Base-by-base conservation (phyloP, 2,329 filamentous ascomycete genomes). In the Epichloe sibirici region DNA sequence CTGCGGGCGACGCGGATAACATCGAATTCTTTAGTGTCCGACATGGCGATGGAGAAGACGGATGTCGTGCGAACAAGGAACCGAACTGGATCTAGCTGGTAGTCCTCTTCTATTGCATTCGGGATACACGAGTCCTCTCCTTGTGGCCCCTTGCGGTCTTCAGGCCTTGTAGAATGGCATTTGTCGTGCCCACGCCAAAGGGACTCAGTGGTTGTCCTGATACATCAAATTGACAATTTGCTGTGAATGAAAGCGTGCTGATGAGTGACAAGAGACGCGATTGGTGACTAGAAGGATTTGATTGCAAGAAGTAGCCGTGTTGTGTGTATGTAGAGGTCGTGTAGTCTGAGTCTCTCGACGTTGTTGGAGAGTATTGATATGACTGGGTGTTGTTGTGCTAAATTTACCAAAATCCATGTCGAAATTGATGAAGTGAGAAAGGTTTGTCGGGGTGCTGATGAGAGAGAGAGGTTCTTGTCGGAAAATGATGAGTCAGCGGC, bases 1-100 rank as follows among this genome's bases (percentile, higher is more conserved):
- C 70, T 74, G 49, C 73, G 69, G 5, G 65, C 66, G 42, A 76
- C 65, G 49, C 65, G 63, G 23, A 75, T 61, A 23, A 71, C 61
- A 40, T 72, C 68, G 42, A 71, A 72, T 4, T 72, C 69, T 47
- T 68, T 70, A 50, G 63, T 56, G 2, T 70, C 67, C 17, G 67
- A 53, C 62, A 67, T 67, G 37, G 42, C 45, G 31, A 21, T n/a
- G 31, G 37, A 28, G 7, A 17, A 12, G 15, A n/a, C 28, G 28
- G 51, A 28, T 21, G 9, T 23, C 12, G 21, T 5, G 17, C 21
- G 9, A 43, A 21, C 9, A 23, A 17, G 12, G 11, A 21, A 21
- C 9, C 11, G 11, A 35, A 35, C 15, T 13, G 28, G 44, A 45
- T n/a, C 9, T 31, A 28, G 7, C 11, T 34, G n/a, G 15, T n/a